Conservation (phyloP, 805 yeast genomes). For the Candida anglica region DNA sequence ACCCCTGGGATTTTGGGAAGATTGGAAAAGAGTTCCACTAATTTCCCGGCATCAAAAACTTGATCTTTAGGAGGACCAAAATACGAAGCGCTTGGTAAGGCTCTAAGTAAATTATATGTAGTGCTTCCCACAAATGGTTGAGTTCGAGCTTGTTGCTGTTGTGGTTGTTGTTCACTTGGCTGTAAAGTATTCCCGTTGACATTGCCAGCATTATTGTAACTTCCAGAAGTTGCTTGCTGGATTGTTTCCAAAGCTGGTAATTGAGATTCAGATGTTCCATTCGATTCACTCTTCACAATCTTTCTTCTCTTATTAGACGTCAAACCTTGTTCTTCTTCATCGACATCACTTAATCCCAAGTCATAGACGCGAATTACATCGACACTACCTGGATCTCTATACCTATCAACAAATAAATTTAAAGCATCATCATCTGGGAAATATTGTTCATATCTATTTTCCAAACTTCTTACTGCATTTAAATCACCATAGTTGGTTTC, state of each 20-base stretch:
- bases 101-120: slow-evolving; percentile 44
- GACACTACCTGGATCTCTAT: slow-evolving; percentile 27
- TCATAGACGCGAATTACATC: slow-evolving; percentile 37
- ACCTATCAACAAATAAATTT: slow-evolving; percentile 33
- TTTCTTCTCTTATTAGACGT: slow-evolving; percentile 14
- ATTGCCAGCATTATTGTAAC: not conserved
- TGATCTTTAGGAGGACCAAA: slow-evolving; percentile 46
- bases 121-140: slow-evolving; percentile 30
- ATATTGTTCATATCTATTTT: slow-evolving; percentile 57
- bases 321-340: slow-evolving; percentile 8
- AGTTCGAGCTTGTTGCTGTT: not conserved
- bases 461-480: slow-evolving; percentile 61
- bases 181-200: slow-evolving; percentile 2
- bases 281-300: slow-evolving; percentile 2
- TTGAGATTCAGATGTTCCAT: slow-evolving; percentile 5
- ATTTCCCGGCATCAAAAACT: slow-evolving; percentile 51
- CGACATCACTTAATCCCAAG: no score
- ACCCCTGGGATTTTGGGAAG: slow-evolving; percentile 20
- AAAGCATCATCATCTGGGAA: slow-evolving; percentile 59
- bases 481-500: slow-evolving; percentile 71
- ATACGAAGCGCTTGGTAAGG: slow-evolving; percentile 58
- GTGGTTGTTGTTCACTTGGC: slow-evolving; percentile 5
- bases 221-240: not conserved
- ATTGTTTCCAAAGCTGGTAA: slow-evolving; percentile 4
- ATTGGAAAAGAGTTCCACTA: slow-evolving; percentile 40